Percentiles rank a stretch among this genome's conserved stretches.
These are phyloP conservation scores for Arthrobotrys iridis DNA, from an alignment of 2,329 filamentous ascomycete species.

Conservation along the genomic window DNA sequence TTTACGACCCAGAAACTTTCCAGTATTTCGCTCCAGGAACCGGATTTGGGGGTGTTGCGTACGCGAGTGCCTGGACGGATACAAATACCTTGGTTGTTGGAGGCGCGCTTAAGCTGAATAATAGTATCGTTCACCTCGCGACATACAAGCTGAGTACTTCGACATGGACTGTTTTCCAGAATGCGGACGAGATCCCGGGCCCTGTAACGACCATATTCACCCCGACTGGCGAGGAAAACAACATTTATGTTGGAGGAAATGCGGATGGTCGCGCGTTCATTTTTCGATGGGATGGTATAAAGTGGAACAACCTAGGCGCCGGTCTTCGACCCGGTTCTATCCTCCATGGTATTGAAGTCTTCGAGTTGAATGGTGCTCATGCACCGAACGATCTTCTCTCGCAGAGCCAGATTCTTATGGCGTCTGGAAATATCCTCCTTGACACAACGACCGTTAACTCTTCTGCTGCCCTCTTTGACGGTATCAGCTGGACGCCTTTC, in stretches of 20 bases:
- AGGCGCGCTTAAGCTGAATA: slow-evolving; percentile 77
- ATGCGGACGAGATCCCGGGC: slow-evolving; percentile 74
- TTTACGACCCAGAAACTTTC: slow-evolving; percentile 72
- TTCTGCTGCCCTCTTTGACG: slow-evolving; percentile 88
- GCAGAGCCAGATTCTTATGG: slow-evolving; percentile 75
- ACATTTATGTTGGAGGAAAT: slow-evolving; percentile 84
- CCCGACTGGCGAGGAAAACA: slow-evolving; percentile 75
- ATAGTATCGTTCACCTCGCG: slow-evolving; percentile 74
- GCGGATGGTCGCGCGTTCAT: slow-evolving; percentile 77
- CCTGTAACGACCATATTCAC: slow-evolving; percentile 79
- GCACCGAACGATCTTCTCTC: slow-evolving; percentile 72
- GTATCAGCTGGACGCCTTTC: slow-evolving; percentile 79
- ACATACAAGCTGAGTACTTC: slow-evolving; percentile 75
- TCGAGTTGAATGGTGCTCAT: slow-evolving; percentile 76
- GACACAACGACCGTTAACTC: slow-evolving; percentile 77
- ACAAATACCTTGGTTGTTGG: slow-evolving; percentile 77
- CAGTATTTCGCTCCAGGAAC: slow-evolving; percentile 71
- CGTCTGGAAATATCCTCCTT: slow-evolving; percentile 84
- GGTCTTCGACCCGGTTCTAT: slow-evolving; percentile 66
- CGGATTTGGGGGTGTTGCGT: slow-evolving; percentile 75
- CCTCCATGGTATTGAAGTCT: slow-evolving; percentile 83
- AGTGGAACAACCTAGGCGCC: slow-evolving; percentile 74
- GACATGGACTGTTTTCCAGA: slow-evolving; percentile 72
- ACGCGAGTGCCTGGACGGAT: slow-evolving; percentile 78
- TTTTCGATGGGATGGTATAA: slow-evolving; percentile 78